Evolutionary conservation across 805 yeast species (phyloP).

Genomic region (Saturnispora mendoncae): DNA sequence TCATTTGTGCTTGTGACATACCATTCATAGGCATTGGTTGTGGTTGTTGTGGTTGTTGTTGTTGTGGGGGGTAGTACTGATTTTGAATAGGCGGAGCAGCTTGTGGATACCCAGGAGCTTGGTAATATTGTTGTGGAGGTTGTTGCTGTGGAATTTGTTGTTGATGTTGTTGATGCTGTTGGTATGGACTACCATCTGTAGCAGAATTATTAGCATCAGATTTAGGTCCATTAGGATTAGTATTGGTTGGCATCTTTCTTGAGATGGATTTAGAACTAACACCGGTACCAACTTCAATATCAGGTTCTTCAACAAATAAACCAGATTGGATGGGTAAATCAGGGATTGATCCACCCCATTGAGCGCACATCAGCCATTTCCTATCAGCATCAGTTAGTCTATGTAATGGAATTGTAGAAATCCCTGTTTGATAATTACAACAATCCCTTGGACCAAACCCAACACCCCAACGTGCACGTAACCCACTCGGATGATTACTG

Average conservation of each 20-base stretch:
- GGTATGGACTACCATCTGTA: constrained; percentile 10
- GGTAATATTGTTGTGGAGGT: constrained; percentile 9
- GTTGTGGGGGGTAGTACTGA: constrained; percentile 4
- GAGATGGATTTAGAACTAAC: constrained; percentile 88
- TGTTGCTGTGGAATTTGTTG: constrained; percentile 13
- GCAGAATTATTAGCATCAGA: constrained; percentile 34
- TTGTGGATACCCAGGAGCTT: constrained; percentile 10
- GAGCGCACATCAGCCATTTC: constrained; percentile 81
- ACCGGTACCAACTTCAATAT: constrained; percentile 92
- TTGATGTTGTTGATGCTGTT: constrained; percentile 11
- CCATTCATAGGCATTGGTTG: constrained; percentile 5
- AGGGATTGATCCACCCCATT: constrained; percentile 91
- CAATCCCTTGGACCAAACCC: constrained; percentile 99
- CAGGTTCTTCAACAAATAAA: constrained; percentile 90
- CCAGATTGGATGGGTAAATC: constrained; percentile 76
- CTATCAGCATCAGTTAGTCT: constrained; percentile 91
- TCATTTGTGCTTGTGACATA: constrained; percentile 23
- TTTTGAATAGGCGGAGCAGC: background rate
- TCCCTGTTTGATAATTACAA: constrained; percentile 88
- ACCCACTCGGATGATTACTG: constrained; percentile 49
- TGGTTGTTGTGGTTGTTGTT: constrained; percentile 7
- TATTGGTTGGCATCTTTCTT: constrained; percentile 85
- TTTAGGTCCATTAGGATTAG: constrained; percentile 76
- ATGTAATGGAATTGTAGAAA: constrained; percentile 75
- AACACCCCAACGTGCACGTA: constrained; percentile 97